Base-by-base conservation (phyloP, 2,329 filamentous ascomycete species). In the Aspergillus viridinutans region DNA sequence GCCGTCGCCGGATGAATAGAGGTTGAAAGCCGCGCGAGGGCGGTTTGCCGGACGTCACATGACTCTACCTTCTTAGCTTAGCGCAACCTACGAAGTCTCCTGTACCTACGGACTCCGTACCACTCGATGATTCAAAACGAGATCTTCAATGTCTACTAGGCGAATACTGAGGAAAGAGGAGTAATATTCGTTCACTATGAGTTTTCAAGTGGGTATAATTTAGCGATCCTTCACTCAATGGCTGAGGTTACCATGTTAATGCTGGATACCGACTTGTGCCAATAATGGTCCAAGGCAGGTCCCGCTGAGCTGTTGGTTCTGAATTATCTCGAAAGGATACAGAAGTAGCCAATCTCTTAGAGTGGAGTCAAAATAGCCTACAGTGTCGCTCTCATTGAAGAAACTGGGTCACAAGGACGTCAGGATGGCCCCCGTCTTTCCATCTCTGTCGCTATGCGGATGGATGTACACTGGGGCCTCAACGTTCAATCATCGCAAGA, bases 1-100 rank as follows among this genome's bases (percentile, higher is more conserved):
- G 58, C 62, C 68, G 68, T 67, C 61, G 61, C 58, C 52, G 59
- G 59, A 60, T 62, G 64, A 60, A 52, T 63, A 59, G 58, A 61
- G 58, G 61, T 62, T 55, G 57, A 20, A 35, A 47, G 21, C 42
- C 59, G 58, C 56, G 57, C 54, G 54, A 56, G 58, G 53, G 54
- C 60, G 55, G 58, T 54, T 58, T 53, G 50, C 35, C 35, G 52
- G 23, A 29, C 9, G 4, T 51, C 63, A 65, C 63, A 59, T 65
- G 63, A 61, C n/a, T 25, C 1, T 2, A 1, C 23, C 51, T 48
- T 1, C 54, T 4, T 4, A 55, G 60, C 35, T 55, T 64, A 65
- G 62, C 45, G 55, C 21, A 2, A 6, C 28, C 10, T 29, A 29
- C 12, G 12, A 5, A 17, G 32, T 35, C 32, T 35, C 12, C 32